These are phyloP conservation scores for Ceratobasidium sp. DNA, from an alignment of 1,284 basidiomycete species.

Conservation along the genomic window DNA sequence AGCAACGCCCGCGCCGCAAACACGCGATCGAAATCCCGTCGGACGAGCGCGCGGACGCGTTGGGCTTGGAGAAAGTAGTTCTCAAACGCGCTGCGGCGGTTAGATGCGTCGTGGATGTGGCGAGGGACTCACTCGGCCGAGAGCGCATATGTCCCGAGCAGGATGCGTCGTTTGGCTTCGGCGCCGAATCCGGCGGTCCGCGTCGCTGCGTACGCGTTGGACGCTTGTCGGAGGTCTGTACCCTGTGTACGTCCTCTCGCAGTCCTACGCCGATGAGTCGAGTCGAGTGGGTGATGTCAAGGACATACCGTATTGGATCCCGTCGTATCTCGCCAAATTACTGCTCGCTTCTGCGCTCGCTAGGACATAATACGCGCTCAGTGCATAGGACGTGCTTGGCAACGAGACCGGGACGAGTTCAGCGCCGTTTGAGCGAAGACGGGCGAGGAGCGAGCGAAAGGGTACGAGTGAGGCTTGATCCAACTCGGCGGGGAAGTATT, in stretches of 20 bases:
- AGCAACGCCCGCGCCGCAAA: slow-evolving; percentile 58
- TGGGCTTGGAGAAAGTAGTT: slow-evolving; percentile 96
- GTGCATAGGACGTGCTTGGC: slow-evolving; percentile 76
- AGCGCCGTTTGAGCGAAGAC: slow-evolving; percentile 67
- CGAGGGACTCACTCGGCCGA: slow-evolving; percentile 77
- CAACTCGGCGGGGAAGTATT: slow-evolving; percentile 83
- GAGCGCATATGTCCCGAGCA: slow-evolving; percentile 92
- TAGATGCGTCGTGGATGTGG: slow-evolving; percentile 10
- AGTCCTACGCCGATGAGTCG: slow-evolving; percentile 51
- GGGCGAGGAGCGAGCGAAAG: slow-evolving; percentile 57
- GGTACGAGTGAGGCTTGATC: slow-evolving; percentile 57
- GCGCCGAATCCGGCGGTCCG: slow-evolving; percentile 76
- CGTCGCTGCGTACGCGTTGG: slow-evolving; percentile 62
- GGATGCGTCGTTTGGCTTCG: slow-evolving; percentile 86
- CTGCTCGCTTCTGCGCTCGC: slow-evolving; percentile 94
- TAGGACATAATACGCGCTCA: slow-evolving; percentile 95
- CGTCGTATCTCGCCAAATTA: slow-evolving; percentile 91
- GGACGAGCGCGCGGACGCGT: slow-evolving; percentile 72
- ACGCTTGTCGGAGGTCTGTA: slow-evolving; percentile 55
- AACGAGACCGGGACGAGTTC: slow-evolving; percentile 76
- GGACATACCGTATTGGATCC: slow-evolving; percentile 61
- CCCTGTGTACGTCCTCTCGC: slow-evolving; percentile 56
- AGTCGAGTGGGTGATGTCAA: background rate
- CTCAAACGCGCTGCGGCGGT: slow-evolving; percentile 81
- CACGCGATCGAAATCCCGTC: slow-evolving; percentile 74